Percentiles rank a stretch among this genome's conserved stretches.
Conservation (phyloP, 2,329 filamentous ascomycete genomes). For the Phoma herbarum region DNA sequence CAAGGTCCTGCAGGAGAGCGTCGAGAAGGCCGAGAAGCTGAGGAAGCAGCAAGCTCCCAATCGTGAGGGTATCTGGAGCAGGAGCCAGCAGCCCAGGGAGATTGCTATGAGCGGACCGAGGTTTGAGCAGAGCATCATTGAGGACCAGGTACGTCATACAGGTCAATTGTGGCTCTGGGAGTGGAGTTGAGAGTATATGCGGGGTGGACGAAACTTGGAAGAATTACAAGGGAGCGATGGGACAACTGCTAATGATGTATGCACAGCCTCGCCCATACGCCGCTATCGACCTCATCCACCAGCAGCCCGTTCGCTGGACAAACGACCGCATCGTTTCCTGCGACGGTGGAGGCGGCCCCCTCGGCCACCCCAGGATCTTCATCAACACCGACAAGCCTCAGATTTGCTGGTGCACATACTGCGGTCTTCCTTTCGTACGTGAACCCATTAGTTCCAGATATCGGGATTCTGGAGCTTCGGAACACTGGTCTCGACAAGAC, state of each 20-base stretch:
- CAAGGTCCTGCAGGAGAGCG: slow-evolving; percentile 63
- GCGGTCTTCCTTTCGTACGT: slow-evolving; percentile 89
- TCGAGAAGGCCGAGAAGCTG: slow-evolving; percentile 62
- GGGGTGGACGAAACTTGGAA: background rate
- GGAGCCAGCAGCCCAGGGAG: slow-evolving; percentile 81
- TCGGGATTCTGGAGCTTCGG: background rate
- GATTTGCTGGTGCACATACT: slow-evolving; percentile 90
- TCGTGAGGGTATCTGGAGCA: slow-evolving; percentile 79
- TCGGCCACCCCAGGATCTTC: slow-evolving; percentile 91
- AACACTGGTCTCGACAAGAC: background rate
- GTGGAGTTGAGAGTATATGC: slow-evolving; percentile 1
- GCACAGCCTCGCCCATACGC: slow-evolving; percentile 83
- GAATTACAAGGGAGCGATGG: background rate
- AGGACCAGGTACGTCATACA: slow-evolving; percentile 76
- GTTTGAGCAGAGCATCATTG: slow-evolving; percentile 97
- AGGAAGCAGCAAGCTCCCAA: slow-evolving; percentile 85
- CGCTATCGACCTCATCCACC: slow-evolving; percentile 95
- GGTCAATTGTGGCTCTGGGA: background rate
- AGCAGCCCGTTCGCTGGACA: slow-evolving; percentile 92
- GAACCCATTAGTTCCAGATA: slow-evolving; percentile 19
- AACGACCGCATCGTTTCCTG: slow-evolving; percentile 83
- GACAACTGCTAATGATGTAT: slow-evolving; percentile 2
- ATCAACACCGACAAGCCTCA: slow-evolving; percentile 99
- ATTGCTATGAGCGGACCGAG: slow-evolving; percentile 91
- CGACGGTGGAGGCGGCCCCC: slow-evolving; percentile 88